Base-by-base conservation (phyloP, 805 yeast genomes). In the Schwanniomyces sp. region DNA sequence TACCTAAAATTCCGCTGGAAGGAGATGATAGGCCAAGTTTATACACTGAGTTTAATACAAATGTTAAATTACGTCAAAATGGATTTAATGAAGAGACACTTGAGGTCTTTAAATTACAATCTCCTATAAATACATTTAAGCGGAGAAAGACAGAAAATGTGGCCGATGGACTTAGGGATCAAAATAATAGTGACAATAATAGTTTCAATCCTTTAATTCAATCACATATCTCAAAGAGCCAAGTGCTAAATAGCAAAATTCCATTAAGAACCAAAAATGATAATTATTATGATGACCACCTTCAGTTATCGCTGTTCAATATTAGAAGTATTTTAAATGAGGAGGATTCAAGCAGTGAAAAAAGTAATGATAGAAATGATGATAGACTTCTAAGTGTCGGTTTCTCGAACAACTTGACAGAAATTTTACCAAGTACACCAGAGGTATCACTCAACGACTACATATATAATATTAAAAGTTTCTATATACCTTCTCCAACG, bases 401-500 rank as follows among this genome's bases (percentile, higher is more conserved):
- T 17, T n/a, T 12, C 26, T 21, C 16, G 36, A 32, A 32, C 11
- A 32, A 32, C 14, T 32, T 32, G 14, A 32, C 18, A 7, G 36
- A 32, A 3, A 4, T 4, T 10, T 14, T 32, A 11, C 21, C 36
- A 7, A 17, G 17, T 9, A 14, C 18, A 6, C 36, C 36, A 16
- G 36, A 14, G 7, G 17, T 2, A 14, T 14, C n/a, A 32, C 8
- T 32, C 21, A 16, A 28, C 12, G 45, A 43, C 21, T 40, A 48
- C 11, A 45, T 51, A 2, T 51, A 62, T 8, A 54, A 54, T 36
- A 52, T 58, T 39, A 57, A 56, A 40, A 54, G 62, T 9, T 42
- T 56, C 0, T 52, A 63, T 38, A 50, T 59, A 12, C 72, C 72
- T 3, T 51, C 62, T 2, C 70, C 74, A 3, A 55, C 52, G 11